phyloP scores from a whole-genome alignment of 371 early-diverging fungal species.

The Saksenaea vasiformis region DNA sequence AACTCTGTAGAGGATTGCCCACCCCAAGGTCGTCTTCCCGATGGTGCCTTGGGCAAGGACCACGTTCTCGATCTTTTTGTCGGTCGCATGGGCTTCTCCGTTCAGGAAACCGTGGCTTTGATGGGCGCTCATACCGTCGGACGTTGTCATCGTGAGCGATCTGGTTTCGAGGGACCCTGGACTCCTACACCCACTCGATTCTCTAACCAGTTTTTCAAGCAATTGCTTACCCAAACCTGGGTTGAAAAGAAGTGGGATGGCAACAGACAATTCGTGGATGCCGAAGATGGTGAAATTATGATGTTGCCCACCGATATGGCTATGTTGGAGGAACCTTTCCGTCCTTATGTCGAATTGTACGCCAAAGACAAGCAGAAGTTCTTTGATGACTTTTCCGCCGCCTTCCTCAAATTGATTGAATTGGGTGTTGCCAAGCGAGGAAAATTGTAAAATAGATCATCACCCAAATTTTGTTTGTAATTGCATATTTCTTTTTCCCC shows the following conservation, averaged over 20 bases:
- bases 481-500: no score
- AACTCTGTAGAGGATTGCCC: constrained; percentile 56
- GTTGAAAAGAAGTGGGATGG: constrained; percentile 74
- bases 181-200: constrained; percentile 83
- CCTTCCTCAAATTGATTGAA: constrained; percentile 81
- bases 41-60: constrained; percentile 72
- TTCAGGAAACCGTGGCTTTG: constrained; percentile 81
- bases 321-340: constrained; percentile 68
- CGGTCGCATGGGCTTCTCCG: constrained; percentile 76
- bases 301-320: constrained; percentile 92
- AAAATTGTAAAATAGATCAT: constrained; percentile 35
- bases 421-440: constrained; percentile 68
- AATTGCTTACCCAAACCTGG: constrained; percentile 70
- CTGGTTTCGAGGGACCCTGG: constrained; percentile 90
- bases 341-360: constrained; percentile 74
- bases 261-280: constrained; percentile 74
- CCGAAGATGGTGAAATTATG: constrained; percentile 70
- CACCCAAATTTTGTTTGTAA: background rate
- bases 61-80: constrained; percentile 80
- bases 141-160: constrained; percentile 81
- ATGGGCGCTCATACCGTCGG: constrained; percentile 91
- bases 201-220: constrained; percentile 81
- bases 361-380: constrained; percentile 77
- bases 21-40: constrained; percentile 86
- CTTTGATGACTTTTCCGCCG: constrained; percentile 80